A percentile compares a stretch with the other conserved stretches of the same genome.
phyloP scores from a whole-genome alignment of 1,284 basidiomycete species.

The Polyporus tsugae region DNA sequence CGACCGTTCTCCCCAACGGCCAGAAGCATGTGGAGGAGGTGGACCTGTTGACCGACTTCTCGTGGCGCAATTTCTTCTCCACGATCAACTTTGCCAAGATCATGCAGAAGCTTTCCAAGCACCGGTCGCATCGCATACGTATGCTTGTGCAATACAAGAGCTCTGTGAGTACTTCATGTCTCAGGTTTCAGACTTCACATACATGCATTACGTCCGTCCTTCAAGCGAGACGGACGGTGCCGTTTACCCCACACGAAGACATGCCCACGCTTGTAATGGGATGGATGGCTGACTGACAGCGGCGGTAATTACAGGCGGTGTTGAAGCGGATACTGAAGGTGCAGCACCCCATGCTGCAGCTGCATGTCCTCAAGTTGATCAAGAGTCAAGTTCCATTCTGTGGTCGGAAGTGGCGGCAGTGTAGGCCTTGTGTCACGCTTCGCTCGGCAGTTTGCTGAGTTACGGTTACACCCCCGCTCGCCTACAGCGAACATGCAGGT shows the following conservation, averaged over 20 bases:
- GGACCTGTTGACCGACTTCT: constrained; percentile 92
- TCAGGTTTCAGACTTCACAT: not conserved
- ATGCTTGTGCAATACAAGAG: constrained; percentile 99
- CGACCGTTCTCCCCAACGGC: constrained; percentile 69
- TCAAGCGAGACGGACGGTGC: not conserved
- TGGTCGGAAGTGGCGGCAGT: constrained; percentile 97
- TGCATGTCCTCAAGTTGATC: constrained; percentile 97
- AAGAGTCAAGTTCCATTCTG: constrained; percentile 99
- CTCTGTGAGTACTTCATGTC: constrained; percentile 65
- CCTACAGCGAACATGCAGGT: constrained; percentile 97
- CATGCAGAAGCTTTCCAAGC: constrained; percentile 97
- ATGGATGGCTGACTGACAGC: constrained; percentile 22
- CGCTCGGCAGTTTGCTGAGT: constrained; percentile 5
- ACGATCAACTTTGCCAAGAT: constrained; percentile 99
- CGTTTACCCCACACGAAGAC: not conserved
- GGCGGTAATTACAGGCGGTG: constrained; percentile 70
- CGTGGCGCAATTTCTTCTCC: constrained; percentile 98
- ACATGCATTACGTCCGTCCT: not conserved
- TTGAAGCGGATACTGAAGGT: constrained; percentile 95
- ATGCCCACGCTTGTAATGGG: not conserved
- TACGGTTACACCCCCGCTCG: constrained; percentile 2
- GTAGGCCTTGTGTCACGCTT: constrained; percentile 53
- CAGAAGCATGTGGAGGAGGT: constrained; percentile 84
- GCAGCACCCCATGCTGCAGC: constrained; percentile 92
- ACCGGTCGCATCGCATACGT: constrained; percentile 93